Evolutionary conservation across 1,139 yeast species (phyloP), one percentile per base, ranked within the genome.

Genomic region (Pneumocystis carinii): DNA sequence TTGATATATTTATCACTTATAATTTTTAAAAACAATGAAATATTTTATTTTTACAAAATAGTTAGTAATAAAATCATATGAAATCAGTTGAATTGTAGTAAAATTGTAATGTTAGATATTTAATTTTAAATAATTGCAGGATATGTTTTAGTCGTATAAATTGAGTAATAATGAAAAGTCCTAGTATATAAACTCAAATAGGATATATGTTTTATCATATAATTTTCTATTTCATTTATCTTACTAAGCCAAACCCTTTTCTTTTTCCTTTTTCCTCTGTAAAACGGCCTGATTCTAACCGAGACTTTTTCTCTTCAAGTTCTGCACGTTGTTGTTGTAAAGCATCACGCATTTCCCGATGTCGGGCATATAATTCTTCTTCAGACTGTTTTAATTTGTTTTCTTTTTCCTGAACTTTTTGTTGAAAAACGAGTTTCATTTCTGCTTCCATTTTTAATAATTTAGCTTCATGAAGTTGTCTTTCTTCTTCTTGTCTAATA

Each of bases 391-490:
- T 96, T 74, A 94, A 83, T 78, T 90, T 90, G 81, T 90, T 88
- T 76, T 94, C 99, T 84, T 94, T 94, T 76, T 90, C 97, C 65
- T 87, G 80, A 55, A 94, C 98, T 78, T 92, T 94, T 73, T 88
- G 95, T 77, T 90, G 96, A 83, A 94, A 94, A 65, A 94, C 96
- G 36, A 85, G 81, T 78, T 92, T 90, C 97, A 94, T 90, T 77
- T 92, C 97, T 48, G 90, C 83, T 77, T 94, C 98, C 86, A 94
- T 84, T 78, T 89, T 90, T 66, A 92, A 86, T 71, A 94, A 81
- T 73, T 92, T 89, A 66, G 96, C 95, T 76, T 90, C 97, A 74
- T 92, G 97, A 71, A 89, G 79, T 58, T 87, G 85, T 71, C 89
- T 85, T 76, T 92, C 98, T 76, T 92, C 97, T 75, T 87, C 95